A percentile compares a stretch with the other conserved stretches of the same genome.
Evolutionary conservation across 805 yeast genomes (phyloP).

Genomic region (Candida nonsorbophila): DNA sequence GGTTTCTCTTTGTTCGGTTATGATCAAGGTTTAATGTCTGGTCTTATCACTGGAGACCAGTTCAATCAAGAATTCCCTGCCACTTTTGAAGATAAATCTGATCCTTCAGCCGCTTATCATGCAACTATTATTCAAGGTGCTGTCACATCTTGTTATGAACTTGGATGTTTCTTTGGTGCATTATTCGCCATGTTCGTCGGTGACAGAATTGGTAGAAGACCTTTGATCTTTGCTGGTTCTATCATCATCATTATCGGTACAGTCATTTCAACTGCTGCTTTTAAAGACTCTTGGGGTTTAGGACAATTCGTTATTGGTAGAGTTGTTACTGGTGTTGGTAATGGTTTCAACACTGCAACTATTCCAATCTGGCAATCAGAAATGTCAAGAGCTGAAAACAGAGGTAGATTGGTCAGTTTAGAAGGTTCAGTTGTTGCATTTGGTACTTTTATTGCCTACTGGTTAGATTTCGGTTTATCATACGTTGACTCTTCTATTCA

Average conservation of each 20-base stretch:
- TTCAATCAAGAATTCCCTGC: conserved; percentile 37
- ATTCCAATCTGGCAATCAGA: conserved; percentile 45
- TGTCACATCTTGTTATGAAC: conserved; percentile 59
- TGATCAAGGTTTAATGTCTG: conserved; percentile 42
- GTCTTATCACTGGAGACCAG: conserved; percentile 34
- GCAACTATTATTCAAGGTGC: conserved; percentile 58
- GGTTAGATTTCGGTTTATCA: conserved; percentile 63
- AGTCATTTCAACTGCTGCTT: conserved; percentile 31
- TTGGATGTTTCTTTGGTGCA: conserved; percentile 51
- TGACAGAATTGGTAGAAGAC: conserved; percentile 39
- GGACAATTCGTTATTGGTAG: conserved; percentile 68
- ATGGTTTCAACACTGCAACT: conserved; percentile 38
- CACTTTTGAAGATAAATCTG: conserved; percentile 19
- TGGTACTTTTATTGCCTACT: conserved; percentile 64
- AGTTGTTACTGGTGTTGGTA: conserved; percentile 43
- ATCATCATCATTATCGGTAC: conserved; percentile 37
- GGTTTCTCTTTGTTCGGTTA: conserved; percentile 29
- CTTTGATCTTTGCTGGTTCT: conserved; percentile 31
- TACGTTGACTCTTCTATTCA: conserved; percentile 44
- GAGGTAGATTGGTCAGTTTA: conserved; percentile 35
- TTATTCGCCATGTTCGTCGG: conserved; percentile 34
- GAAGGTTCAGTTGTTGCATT: conserved; percentile 57
- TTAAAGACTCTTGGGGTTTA: conserved; percentile 42
- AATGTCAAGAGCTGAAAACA: conserved; percentile 38
- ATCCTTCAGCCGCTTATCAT: conserved; percentile 19